A percentile compares a stretch with the other conserved stretches of the same genome.
Conservation (phyloP, 306 rosid genomes). For the Sicyos edulis region DNA sequence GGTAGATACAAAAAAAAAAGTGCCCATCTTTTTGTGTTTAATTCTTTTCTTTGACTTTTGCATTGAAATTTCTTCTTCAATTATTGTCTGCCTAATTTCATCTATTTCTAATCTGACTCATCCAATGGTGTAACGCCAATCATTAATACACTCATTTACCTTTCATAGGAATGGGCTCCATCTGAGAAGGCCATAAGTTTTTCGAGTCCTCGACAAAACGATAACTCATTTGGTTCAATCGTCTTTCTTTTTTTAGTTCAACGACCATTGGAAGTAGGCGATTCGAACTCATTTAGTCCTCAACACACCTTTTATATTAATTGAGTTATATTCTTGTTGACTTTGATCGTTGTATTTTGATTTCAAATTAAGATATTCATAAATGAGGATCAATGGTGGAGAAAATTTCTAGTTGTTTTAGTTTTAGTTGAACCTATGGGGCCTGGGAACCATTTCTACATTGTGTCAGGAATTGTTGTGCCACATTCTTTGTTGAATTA, state of each 20-base stretch:
- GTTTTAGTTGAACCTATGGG: not conserved
- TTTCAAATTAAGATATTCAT: not conserved
- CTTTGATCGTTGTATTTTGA: not conserved
- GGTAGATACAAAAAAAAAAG: not conserved
- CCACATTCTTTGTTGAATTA: not conserved
- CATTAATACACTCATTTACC: not conserved
- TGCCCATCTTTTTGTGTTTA: not conserved
- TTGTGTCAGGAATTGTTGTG: not conserved
- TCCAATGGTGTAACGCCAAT: not conserved
- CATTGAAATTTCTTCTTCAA: not conserved
- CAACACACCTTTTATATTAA: too few relatives aligned
- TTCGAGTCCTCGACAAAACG: not conserved
- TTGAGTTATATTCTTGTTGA: too few relatives aligned
- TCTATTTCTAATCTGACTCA: not conserved
- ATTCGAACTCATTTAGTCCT: too few relatives aligned
- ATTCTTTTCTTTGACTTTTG: not conserved
- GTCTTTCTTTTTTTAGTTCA: not conserved
- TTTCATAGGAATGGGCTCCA: not conserved
- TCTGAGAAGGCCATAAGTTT: not conserved
- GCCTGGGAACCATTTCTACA: not conserved
- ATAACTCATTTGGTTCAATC: too few relatives aligned
- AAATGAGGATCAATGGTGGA: not conserved
- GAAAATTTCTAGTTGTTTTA: not conserved
- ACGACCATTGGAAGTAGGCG: too few relatives aligned
- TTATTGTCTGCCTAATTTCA: slow-evolving; percentile 11